Base-by-base conservation (phyloP, 2,329 filamentous ascomycete genomes). In the Didymella sp. region DNA sequence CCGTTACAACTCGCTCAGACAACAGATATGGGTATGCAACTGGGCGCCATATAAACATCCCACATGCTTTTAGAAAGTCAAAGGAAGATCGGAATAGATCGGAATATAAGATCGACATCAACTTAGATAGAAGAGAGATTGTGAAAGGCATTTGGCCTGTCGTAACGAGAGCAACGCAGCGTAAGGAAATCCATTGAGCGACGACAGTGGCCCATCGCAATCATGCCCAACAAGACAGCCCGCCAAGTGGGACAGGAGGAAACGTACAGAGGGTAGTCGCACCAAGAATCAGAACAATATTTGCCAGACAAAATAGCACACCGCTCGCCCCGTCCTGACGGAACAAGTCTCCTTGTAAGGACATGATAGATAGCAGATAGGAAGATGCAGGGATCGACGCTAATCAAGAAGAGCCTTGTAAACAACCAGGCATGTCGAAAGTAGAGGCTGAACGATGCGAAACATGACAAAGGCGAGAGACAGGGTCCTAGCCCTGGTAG, bases 401-500 rank as follows among this genome's bases (percentile, higher is more conserved):
- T 76, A 75, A 75, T 69, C 73, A 76, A 75, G 67, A 60, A 62
- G 65, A 64, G 66, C 67, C 73, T 63, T 66, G 59, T 71, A 72
- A 67, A 69, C 67, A 71, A 70, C 63, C 69, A 71, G 66, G 64
- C 69, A 70, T 70, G 66, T 73, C 64, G 64, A 63, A 58, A 69
- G 66, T 61, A 73, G 67, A 62, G 61, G 62, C 56, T 46, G 64
- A 67, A 67, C 67, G 67, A 68, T 62, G 64, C 67, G 67, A 60
- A 68, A 69, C 59, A 60, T 66, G 62, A 58, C 63, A 53, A 61
- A 58, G 62, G 69, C 61, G 60, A 51, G 48, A 58, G 44, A 41
- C 53, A 41, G 54, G 61, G 57, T 44, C 51, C 69, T 84, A 87
- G 66, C 82, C 82, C 74, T 86, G 84, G 76, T 87, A 87, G 66